Percentiles rank a stretch among this genome's conserved stretches.
These are phyloP conservation scores for Aureobasidium sp. DNA, from an alignment of 2,329 filamentous ascomycete genomes.

Conservation along the genomic window DNA sequence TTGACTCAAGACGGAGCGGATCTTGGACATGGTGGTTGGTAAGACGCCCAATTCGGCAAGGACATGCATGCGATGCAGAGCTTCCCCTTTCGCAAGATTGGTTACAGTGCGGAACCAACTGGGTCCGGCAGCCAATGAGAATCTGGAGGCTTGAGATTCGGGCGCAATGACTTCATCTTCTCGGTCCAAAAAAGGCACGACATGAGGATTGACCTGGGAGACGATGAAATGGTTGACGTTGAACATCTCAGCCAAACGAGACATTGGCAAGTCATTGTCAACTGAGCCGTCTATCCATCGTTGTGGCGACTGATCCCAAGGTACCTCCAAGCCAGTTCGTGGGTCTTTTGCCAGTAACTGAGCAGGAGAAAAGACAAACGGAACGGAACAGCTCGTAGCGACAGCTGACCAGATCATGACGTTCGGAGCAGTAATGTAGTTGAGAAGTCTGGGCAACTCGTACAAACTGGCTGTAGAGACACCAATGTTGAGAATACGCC, in stretches of 20 bases:
- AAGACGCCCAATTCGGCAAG: conserved; percentile 74
- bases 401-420: conserved; percentile 96
- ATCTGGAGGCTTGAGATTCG: conserved; percentile 29
- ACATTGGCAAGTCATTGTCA: conserved; percentile 90
- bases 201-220: conserved; percentile 92
- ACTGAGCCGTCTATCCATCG: conserved; percentile 93
- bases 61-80: conserved; percentile 71
- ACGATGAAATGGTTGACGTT: conserved; percentile 98
- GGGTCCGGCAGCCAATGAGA: conserved; percentile 37
- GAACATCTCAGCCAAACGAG: conserved; percentile 84
- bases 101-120: conserved; percentile 62
- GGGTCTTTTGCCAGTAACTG: conserved; percentile 80
- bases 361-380: conserved; percentile 73
- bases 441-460: conserved; percentile 77
- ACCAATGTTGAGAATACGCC: conserved; percentile 86
- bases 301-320: conserved; percentile 81
- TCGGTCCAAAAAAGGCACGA: conserved; percentile 74
- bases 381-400: conserved; percentile 90
- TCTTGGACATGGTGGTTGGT: conserved; percentile 61
- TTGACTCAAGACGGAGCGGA: conserved; percentile 75
- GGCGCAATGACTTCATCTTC: conserved; percentile 47
- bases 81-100: conserved; percentile 69
- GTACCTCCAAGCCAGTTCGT: conserved; percentile 64
- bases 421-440: conserved; percentile 89
- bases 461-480: conserved; percentile 84